Percentiles rank a stretch among this genome's conserved stretches.
Conservation (phyloP, 352 stramenopile species). For the Phytophthora ohioensis region DNA sequence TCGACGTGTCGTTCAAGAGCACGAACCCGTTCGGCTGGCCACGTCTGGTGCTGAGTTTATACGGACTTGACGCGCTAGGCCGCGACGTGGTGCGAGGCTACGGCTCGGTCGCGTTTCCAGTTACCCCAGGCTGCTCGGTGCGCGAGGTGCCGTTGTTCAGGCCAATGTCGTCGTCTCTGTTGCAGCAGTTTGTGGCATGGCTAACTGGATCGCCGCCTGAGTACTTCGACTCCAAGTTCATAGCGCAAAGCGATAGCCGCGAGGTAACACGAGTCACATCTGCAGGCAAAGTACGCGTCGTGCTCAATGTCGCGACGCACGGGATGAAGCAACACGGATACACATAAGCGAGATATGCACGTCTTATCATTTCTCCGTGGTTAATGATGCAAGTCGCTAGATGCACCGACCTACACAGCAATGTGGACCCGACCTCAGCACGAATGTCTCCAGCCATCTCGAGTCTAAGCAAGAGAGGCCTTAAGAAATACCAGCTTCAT, state of each 20-base stretch:
- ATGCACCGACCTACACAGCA: constrained; percentile 24
- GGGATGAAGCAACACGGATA: constrained; percentile 69
- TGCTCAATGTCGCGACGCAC: constrained; percentile 69
- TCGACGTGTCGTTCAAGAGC: constrained; percentile 96
- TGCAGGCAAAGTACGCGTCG: constrained; percentile 57
- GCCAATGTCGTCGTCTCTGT: constrained; percentile 82
- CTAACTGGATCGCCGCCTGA: constrained; percentile 87
- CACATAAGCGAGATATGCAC: constrained; percentile 27
- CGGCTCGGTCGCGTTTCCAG: constrained; percentile 88
- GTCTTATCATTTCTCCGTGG: constrained; percentile 37
- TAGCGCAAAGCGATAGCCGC: constrained; percentile 72
- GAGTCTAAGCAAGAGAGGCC: constrained; percentile 12
- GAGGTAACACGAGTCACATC: constrained; percentile 76
- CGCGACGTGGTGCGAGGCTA: constrained; percentile 94
- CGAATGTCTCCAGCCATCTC: constrained; percentile 3
- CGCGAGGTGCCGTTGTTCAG: constrained; percentile 89
- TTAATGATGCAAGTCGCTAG: constrained; percentile 38
- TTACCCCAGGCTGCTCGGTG: constrained; percentile 58
- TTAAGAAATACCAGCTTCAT: constrained; percentile 1
- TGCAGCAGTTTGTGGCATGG: constrained; percentile 92
- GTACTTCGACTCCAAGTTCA: constrained; percentile 91
- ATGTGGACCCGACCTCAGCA: no score
- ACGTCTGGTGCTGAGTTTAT: constrained; percentile 89
- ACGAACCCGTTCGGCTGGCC: constrained; percentile 97
- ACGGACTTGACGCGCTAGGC: constrained; percentile 91